Percentiles rank a stretch among this genome's conserved stretches.
Conservation (phyloP, 441 rosid genomes). For the Theobroma grandiflorum region DNA sequence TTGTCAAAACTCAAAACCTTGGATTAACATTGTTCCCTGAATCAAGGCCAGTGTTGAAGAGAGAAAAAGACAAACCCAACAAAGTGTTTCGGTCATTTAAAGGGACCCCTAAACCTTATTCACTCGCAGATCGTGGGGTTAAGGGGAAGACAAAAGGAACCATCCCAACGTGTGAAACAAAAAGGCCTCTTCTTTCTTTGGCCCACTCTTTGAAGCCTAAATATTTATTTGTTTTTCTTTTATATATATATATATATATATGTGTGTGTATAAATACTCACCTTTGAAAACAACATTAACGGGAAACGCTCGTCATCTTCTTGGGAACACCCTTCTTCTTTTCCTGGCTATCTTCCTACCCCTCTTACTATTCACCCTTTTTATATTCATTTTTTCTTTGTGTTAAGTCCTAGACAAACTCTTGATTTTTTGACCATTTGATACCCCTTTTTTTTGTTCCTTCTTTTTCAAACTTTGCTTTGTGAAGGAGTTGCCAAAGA, state of each 20-base stretch:
- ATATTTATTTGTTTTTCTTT: neutral
- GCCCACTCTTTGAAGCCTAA: slow-evolving; percentile 29
- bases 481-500: neutral
- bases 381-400: neutral
- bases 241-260: neutral
- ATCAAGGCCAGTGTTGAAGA: slow-evolving; percentile 24
- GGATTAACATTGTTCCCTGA: slow-evolving; percentile 22
- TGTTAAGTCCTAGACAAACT: neutral
- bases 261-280: too few species aligned
- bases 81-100: neutral
- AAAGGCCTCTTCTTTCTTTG: slow-evolving; percentile 38
- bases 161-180: slow-evolving; percentile 56
- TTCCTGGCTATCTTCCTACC: neutral
- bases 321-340: slow-evolving; percentile 38
- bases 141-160: slow-evolving; percentile 39
- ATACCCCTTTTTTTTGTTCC: neutral
- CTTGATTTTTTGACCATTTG: neutral
- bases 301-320: slow-evolving; percentile 47
- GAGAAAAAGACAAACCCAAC: slow-evolving; percentile 6
- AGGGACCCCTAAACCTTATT: slow-evolving; percentile 7
- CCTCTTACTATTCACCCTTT: neutral
- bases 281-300: slow-evolving; percentile 42
- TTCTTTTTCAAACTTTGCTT: neutral
- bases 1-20: neutral
- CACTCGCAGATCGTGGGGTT: neutral